A percentile compares a stretch with the other conserved stretches of the same genome.
Conservation (phyloP, 2,329 filamentous ascomycete genomes). For the Botrytis deweyae region DNA sequence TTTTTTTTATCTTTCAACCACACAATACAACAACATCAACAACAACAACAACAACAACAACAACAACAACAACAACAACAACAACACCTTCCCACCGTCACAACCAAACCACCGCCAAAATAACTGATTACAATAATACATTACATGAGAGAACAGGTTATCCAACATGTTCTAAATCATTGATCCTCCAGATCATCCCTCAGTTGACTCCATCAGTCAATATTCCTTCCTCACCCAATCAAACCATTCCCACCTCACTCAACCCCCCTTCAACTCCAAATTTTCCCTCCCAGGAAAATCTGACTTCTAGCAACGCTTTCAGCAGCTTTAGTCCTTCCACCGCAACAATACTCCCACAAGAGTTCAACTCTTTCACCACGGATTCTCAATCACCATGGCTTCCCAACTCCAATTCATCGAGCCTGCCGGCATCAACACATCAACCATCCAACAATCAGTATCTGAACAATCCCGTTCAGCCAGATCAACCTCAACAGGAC, state of each 20-base stretch:
- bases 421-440: constrained; percentile 63
- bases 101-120: not conserved
- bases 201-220: constrained; percentile 20
- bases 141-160: not conserved
- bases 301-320: constrained; percentile 66
- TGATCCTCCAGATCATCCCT: constrained; percentile 6
- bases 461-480: constrained; percentile 5
- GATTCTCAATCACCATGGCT: constrained; percentile 78
- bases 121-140: not conserved
- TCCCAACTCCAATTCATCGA: constrained; percentile 61
- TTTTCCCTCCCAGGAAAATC: constrained; percentile 58
- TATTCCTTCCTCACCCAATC: constrained; percentile 5
- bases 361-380: constrained; percentile 78
- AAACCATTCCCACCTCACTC: constrained; percentile 30
- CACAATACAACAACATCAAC: not conserved
- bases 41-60: not conserved
- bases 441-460: constrained; percentile 43
- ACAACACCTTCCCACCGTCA: not conserved
- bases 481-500: constrained; percentile 47
- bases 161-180: constrained; percentile 19
- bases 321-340: constrained; percentile 56
- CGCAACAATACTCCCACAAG: constrained; percentile 62
- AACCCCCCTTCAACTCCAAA: constrained; percentile 50
- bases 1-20: not conserved
- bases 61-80: not conserved